Conservation (phyloP, 768 basidiomycete genomes). For the Gymnopilus dilepis region DNA sequence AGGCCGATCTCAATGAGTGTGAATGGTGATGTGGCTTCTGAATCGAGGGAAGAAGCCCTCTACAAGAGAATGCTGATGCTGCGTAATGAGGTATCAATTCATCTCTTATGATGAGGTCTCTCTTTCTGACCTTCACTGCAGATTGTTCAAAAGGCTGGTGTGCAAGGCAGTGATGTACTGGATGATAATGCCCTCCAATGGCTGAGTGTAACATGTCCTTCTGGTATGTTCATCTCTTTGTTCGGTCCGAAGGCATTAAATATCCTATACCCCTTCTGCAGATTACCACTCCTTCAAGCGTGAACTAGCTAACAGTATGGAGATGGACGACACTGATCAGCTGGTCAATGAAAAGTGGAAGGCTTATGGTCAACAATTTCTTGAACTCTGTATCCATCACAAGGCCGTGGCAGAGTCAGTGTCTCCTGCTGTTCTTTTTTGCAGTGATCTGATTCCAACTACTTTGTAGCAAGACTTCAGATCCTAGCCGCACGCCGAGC, state of each 20-base stretch:
- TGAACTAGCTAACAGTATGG: slow-evolving; percentile 44
- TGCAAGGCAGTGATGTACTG: slow-evolving; percentile 39
- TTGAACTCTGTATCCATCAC: slow-evolving; percentile 42
- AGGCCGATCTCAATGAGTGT: neutral
- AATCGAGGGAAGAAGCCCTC: slow-evolving; percentile 15
- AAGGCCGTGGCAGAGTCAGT: slow-evolving; percentile 16
- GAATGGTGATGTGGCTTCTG: neutral
- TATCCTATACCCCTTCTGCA: slow-evolving; percentile 9
- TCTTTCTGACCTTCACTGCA: slow-evolving; percentile 20
- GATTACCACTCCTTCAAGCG: slow-evolving; percentile 44
- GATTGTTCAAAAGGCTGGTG: slow-evolving; percentile 33
- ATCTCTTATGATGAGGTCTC: neutral
- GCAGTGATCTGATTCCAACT: neutral
- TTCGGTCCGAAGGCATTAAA: neutral
- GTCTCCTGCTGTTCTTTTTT: no score
- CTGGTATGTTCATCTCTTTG: slow-evolving; percentile 34
- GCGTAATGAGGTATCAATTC: slow-evolving; percentile 31
- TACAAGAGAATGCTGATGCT: slow-evolving; percentile 32
- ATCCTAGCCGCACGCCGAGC: slow-evolving; percentile 23
- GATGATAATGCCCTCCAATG: slow-evolving; percentile 40
- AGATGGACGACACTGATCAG: slow-evolving; percentile 34
- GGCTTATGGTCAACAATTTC: slow-evolving; percentile 42
- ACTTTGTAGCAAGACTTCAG: neutral
- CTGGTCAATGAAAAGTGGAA: slow-evolving; percentile 38
- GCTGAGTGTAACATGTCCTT: slow-evolving; percentile 45